Percentiles rank a stretch among this genome's conserved stretches.
phyloP scores from a whole-genome alignment of 345 rosid genomes.

The Populus davidiana region DNA sequence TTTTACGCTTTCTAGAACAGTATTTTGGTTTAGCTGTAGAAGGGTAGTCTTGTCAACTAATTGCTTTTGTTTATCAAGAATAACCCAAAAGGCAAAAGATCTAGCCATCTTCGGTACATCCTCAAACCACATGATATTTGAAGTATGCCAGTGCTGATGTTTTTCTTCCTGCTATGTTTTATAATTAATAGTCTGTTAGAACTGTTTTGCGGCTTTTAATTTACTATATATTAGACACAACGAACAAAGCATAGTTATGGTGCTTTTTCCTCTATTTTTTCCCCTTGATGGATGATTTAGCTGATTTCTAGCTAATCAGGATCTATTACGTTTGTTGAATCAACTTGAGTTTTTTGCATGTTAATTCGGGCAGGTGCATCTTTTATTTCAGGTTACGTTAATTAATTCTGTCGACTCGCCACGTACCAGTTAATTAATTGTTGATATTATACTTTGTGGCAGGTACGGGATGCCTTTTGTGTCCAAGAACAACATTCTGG shows the following conservation, averaged over 20 bases:
- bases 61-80: not conserved
- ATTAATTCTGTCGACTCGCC: not conserved
- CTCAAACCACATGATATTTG: not conserved
- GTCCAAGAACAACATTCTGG: constrained; percentile 71
- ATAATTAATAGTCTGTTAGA: not conserved
- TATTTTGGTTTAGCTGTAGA: not conserved
- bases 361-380: not conserved
- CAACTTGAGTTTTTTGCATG: too few species aligned
- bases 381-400: too few species aligned
- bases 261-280: too few species aligned
- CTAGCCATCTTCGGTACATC: not conserved
- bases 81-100: not conserved
- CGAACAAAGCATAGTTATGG: not conserved
- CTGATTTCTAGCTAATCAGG: not conserved
- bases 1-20: too few species aligned
- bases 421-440: not conserved
- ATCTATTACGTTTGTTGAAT: not conserved
- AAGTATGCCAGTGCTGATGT: not conserved
- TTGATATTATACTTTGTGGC: not conserved
- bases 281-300: not conserved
- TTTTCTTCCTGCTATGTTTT: not conserved
- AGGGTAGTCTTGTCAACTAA: not conserved
- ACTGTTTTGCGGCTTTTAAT: not conserved
- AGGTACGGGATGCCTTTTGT: constrained; percentile 97
- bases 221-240: not conserved